Evolutionary conservation across 2,329 filamentous ascomycete genomes (phyloP).

Genomic region (Fusarium hostae): DNA sequence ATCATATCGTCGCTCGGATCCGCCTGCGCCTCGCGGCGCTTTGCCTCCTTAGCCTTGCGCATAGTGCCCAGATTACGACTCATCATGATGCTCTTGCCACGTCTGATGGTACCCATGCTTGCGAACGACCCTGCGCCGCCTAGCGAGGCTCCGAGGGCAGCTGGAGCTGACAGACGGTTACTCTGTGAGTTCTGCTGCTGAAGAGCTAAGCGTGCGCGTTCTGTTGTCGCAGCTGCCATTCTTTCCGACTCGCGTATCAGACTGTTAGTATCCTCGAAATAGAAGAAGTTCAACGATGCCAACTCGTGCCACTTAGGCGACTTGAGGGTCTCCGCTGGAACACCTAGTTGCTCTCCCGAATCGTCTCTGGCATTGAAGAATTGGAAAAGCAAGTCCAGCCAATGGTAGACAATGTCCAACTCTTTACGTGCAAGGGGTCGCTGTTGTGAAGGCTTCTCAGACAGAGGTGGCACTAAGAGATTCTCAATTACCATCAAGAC

Average conservation of each 20-base stretch:
- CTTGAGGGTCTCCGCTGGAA: constrained; percentile 90
- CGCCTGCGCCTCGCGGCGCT: constrained; percentile 92
- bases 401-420: constrained; percentile 93
- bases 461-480: constrained; percentile 90
- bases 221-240: constrained; percentile 89
- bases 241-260: constrained; percentile 94
- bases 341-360: constrained; percentile 82
- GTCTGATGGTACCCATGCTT: constrained; percentile 74
- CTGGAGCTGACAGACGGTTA: constrained; percentile 77
- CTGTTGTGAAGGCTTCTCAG: constrained; percentile 91
- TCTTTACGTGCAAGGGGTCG: constrained; percentile 86
- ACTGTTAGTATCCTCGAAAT: constrained; percentile 91
- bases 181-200: constrained; percentile 58
- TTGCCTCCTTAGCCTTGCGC: constrained; percentile 95
- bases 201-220: constrained; percentile 77
- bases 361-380: constrained; percentile 97
- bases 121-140: constrained; percentile 60
- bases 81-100: constrained; percentile 88
- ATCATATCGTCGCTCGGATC: constrained; percentile 99
- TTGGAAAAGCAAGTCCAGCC: constrained; percentile 88
- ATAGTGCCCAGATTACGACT: constrained; percentile 95
- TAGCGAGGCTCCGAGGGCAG: constrained; percentile 53
- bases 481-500: constrained; percentile 91
- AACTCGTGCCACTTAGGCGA: constrained; percentile 99
- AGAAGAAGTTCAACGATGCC: constrained; percentile 97